Conservation (phyloP, 2,329 filamentous ascomycete genomes). For the Fonsecaea pugnacius region DNA sequence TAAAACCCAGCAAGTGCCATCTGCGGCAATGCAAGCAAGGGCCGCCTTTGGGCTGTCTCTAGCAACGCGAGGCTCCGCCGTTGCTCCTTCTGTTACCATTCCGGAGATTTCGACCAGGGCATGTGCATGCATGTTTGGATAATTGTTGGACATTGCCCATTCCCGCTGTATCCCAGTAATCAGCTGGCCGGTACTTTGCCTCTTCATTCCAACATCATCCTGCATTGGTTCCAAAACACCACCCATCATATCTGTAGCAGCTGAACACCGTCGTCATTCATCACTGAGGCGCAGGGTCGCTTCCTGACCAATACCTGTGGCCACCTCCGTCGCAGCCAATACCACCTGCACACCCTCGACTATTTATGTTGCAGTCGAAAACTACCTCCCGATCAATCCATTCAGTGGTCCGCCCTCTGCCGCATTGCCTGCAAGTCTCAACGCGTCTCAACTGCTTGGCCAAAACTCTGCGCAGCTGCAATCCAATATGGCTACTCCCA, state of each 20-base stretch:
- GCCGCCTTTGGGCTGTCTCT: constrained; percentile 9
- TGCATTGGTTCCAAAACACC: constrained; percentile 12
- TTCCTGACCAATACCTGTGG: constrained; percentile 27
- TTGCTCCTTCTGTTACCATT: constrained; percentile 15
- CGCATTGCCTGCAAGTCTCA: constrained; percentile 9
- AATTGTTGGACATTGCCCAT: constrained; percentile 1
- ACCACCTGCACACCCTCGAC: constrained; percentile 10
- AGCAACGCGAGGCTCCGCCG: constrained; percentile 17
- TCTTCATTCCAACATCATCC: constrained; percentile 5
- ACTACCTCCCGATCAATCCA: constrained; percentile 8
- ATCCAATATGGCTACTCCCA: constrained; percentile 35
- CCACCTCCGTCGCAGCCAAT: constrained; percentile 22
- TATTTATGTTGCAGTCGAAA: constrained; percentile 27
- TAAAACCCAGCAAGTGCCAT: constrained; percentile 1
- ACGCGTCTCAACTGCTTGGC: constrained; percentile 8
- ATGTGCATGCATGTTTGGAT: constrained; percentile 12
- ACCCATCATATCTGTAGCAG: constrained; percentile 10
- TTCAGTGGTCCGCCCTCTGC: not conserved
- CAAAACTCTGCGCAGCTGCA: constrained; percentile 2
- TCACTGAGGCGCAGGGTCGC: constrained; percentile 28
- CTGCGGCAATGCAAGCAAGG: constrained; percentile 12
- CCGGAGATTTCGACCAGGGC: constrained; percentile 25
- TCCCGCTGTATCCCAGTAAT: constrained; percentile 2
- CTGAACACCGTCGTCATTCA: constrained; percentile 11
- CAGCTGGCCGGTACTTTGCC: constrained; percentile 4